Percentiles rank a stretch among this genome's conserved stretches.
These are phyloP conservation scores for Aspergillus incahuasiensis DNA, from an alignment of 495 filamentous ascomycete genomes.

Conservation along the genomic window DNA sequence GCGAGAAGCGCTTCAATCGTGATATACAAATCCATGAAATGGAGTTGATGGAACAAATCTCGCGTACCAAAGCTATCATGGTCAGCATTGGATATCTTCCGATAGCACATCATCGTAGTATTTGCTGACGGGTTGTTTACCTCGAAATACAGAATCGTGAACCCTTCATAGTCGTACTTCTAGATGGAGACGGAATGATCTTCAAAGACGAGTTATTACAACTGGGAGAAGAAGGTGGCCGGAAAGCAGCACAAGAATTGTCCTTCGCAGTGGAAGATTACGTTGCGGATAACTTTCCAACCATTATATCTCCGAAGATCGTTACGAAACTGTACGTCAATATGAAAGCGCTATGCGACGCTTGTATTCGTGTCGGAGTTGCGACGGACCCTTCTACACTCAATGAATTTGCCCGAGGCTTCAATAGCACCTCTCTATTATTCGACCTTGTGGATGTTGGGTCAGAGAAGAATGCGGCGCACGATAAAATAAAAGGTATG, in stretches of 20 bases:
- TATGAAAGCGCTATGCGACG: constrained; percentile 56
- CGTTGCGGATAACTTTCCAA: constrained; percentile 40
- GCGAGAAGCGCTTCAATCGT: constrained; percentile 52
- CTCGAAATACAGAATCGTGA: constrained; percentile 56
- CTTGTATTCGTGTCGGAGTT: constrained; percentile 54
- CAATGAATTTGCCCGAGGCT: constrained; percentile 68
- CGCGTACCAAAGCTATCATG: constrained; percentile 46
- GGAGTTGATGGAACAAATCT: constrained; percentile 49
- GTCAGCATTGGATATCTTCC: constrained; percentile 25
- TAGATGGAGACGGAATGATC: constrained; percentile 76
- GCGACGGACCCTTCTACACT: constrained; percentile 48
- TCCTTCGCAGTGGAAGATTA: constrained; percentile 47
- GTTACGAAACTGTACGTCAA: constrained; percentile 67
- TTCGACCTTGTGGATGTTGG: constrained; percentile 79
- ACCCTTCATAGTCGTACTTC: constrained; percentile 68
- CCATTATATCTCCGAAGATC: constrained; percentile 54
- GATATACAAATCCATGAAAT: constrained; percentile 51
- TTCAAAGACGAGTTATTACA: constrained; percentile 64
- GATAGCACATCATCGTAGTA: background rate
- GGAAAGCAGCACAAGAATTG: constrained; percentile 61
- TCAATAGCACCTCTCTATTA: constrained; percentile 63
- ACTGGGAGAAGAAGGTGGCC: constrained; percentile 65
- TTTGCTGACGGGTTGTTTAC: constrained; percentile 22
- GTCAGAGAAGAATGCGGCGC: constrained; percentile 60
- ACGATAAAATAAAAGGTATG: constrained; percentile 73